Conservation (phyloP, 148 eudicot species). For the Amaranthus hypochondriacus region DNA sequence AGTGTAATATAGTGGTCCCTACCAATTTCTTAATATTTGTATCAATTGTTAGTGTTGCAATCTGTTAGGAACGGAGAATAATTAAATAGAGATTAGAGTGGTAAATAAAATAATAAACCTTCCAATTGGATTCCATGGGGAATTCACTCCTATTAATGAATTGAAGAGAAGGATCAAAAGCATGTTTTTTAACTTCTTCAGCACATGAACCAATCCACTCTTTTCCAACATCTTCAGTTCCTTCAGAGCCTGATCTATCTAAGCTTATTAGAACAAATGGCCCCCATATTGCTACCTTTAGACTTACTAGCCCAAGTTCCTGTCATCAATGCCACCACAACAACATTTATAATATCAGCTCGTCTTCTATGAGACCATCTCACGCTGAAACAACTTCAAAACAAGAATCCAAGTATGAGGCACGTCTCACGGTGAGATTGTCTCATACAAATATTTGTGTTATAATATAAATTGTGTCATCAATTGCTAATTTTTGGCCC, state of each 20-base stretch:
- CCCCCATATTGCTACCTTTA: slow-evolving; percentile 13
- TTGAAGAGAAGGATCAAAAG: neutral
- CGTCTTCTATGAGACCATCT: too few relatives aligned
- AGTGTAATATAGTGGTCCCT: too few relatives aligned
- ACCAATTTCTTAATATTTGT: too few relatives aligned
- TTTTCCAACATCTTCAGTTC: neutral
- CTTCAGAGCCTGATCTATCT: neutral
- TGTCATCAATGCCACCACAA: neutral
- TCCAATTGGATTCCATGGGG: slow-evolving; percentile 13
- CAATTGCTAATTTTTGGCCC: too few relatives aligned
- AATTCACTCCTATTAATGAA: slow-evolving; percentile 9
- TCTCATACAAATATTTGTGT: too few relatives aligned
- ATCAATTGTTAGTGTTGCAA: too few relatives aligned
- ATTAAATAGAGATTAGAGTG: neutral
- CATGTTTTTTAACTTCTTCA: slow-evolving; percentile 13
- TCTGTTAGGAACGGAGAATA: neutral
- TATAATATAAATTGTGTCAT: too few relatives aligned
- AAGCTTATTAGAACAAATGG: slow-evolving; percentile 4
- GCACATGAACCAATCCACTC: slow-evolving; percentile 4
- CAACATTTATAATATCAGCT: neutral
- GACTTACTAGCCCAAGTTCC: slow-evolving; percentile 7
- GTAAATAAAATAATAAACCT: neutral
- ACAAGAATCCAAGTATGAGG: too few relatives aligned
- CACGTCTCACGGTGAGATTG: too few relatives aligned
- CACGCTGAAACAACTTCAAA: too few relatives aligned